Base-by-base conservation (phyloP, 805 yeast species). In the Torulaspora indica region DNA sequence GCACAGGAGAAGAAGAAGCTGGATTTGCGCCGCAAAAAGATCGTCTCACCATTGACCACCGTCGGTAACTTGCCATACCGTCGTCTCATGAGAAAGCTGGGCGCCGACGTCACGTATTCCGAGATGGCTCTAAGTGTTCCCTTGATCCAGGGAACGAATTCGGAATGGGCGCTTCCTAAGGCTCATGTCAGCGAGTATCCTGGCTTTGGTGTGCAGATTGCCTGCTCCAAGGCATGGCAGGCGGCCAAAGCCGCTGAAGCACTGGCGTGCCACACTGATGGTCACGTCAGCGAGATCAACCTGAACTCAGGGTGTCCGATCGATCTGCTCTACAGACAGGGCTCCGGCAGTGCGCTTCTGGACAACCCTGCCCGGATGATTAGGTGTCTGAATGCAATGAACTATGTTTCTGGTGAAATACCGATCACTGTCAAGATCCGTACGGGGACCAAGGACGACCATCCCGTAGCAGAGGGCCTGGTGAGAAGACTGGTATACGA, bases 301-400 rank as follows among this genome's bases (percentile, higher is more conserved):
- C 75, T 93, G 57, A 93, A 93, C 67, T 84, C 95, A 60, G 99
- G 99, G 2, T 93, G 99, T 65, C 99, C 99, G 12, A 93, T 93
- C 54, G 98, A 95, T 62, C 73, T 93, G 55, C 71, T 93, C n/a
- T 93, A 82, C 65, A 78, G 91, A 54, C 88, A 85, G 61, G 99
- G 99, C 32, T 95, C 95, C 49, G 99, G 99, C 2, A 81, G 95
- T 29, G 98, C 96, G 0, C 74, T 93, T 43, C 69, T 93, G 73
- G 97, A 89, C 51, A 88, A 85, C 56, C 95, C 95, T 8, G 82
- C 95, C 2, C 79, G 86, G 57, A 68, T 90, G 67, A 61, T 84
- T 33, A 75, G 95, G 52, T 81, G 89, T 56, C 68, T 91, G 38
- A 82, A 85, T 57, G 88, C 93, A 3, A 93, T 93, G 97, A 85